Evolutionary conservation across 2,329 filamentous ascomycete species (phyloP).

Genomic region (Exserohilum rostratum): DNA sequence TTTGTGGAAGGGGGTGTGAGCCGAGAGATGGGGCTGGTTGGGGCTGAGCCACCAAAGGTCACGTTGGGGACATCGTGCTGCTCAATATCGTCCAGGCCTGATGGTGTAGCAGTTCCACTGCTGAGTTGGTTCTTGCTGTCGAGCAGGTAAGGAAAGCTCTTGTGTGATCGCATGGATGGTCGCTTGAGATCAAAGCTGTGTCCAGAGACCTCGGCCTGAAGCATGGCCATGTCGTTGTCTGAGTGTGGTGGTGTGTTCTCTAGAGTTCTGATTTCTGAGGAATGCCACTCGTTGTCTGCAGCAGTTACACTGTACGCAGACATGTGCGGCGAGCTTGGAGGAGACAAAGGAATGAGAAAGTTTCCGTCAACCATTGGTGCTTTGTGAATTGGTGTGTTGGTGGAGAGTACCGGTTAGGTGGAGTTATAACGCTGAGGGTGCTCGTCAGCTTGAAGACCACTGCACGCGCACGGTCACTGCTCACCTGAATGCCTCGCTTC

Average conservation of each 20-base stretch:
- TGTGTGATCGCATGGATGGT: slow-evolving; percentile 52
- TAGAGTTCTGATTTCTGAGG: slow-evolving; percentile 44
- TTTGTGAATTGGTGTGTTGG: slow-evolving; percentile 32
- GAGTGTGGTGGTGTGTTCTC: slow-evolving; percentile 43
- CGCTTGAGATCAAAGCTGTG: slow-evolving; percentile 47
- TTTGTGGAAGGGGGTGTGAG: slow-evolving; percentile 54
- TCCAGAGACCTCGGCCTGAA: slow-evolving; percentile 45
- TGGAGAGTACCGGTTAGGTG: slow-evolving; percentile 23
- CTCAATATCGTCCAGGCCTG: slow-evolving; percentile 46
- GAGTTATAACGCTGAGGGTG: slow-evolving; percentile 28
- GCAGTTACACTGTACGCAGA: slow-evolving; percentile 54
- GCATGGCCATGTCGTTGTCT: slow-evolving; percentile 48
- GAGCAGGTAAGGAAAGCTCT: slow-evolving; percentile 53
- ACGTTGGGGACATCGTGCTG: slow-evolving; percentile 42
- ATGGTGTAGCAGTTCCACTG: slow-evolving; percentile 35
- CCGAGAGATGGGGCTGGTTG: slow-evolving; percentile 54
- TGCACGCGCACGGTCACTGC: background rate
- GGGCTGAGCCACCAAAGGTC: slow-evolving; percentile 52
- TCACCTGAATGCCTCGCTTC: slow-evolving; percentile 14
- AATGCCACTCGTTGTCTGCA: slow-evolving; percentile 53
- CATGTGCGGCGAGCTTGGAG: slow-evolving; percentile 58
- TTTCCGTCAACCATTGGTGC: slow-evolving; percentile 54
- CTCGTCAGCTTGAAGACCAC: slow-evolving; percentile 26
- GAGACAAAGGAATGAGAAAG: slow-evolving; percentile 56
- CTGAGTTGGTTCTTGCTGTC: slow-evolving; percentile 42